Evolutionary conservation across 768 basidiomycete species (phyloP), one percentile per base, ranked within the genome.

Genomic region (Amylocystis lapponica): DNA sequence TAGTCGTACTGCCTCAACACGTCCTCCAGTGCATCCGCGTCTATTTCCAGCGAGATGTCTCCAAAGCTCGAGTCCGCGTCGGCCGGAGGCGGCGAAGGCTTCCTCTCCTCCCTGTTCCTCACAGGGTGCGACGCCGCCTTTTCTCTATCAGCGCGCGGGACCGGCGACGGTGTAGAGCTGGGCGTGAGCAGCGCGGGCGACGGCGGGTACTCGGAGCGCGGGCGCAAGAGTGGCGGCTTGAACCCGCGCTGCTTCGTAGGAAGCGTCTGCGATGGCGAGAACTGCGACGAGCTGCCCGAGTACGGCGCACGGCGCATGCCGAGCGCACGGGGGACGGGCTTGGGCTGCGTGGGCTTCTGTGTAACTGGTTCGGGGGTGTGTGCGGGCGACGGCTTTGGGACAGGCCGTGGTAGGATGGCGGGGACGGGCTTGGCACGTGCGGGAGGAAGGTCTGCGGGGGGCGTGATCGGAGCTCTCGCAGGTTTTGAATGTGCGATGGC

Each of bases 51-150:
- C 29, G 30, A 27, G 16, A 37, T 9, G 6, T 40, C 39, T 27
- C 41, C 41, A 27, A 34, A 43, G 17, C 41, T 43, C 14, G 41
- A 43, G 21, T 43, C 26, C 17, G 41, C 41, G 13, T 43, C 41
- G 5, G 41, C 14, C 7, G 20, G 5, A 9, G 34, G 41, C 8
- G 41, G 29, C 13, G 41, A 25, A 4, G 41, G 36, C 27, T 29
- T 8, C 14, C 22, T 41, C 8, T 9, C 9, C 21, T 7, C 19
- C 32, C 5, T 26, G 30, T 21, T 34, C 21, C 17, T 10, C 26
- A 27, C 9, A 19, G 21, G 38, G 38, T 26, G 25, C 5, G 10
- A 8, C 13, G n/a, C 17, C 17, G 13, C 37, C 14, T 25, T 27
- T n/a, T 13, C 9, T 16, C 5, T 16, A 12, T 9, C 25, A n/a